A percentile compares a stretch with the other conserved stretches of the same genome.
Conservation (phyloP, 2,329 filamentous ascomycete genomes). For the Colletotrichum scovillei region DNA sequence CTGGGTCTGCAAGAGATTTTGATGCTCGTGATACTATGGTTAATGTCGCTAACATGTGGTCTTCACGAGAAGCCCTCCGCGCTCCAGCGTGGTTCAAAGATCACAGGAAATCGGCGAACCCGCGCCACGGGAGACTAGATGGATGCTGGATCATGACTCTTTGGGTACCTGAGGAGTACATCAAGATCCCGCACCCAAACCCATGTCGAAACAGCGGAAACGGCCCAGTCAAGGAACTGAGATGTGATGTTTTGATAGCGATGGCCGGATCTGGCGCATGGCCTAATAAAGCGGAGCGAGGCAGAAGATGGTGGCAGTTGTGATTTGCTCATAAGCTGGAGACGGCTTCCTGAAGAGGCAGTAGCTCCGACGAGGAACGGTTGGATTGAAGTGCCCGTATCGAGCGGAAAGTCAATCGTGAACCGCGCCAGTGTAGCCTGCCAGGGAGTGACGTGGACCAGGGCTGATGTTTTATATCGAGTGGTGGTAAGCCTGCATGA, state of each 20-base stretch:
- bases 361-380: constrained; percentile 6
- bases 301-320: not conserved
- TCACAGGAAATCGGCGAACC: not conserved
- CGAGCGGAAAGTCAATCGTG: constrained; percentile 29
- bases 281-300: constrained; percentile 19
- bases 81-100: not conserved
- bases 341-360: constrained; percentile 18
- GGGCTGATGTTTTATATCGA: constrained; percentile 15
- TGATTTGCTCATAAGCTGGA: constrained; percentile 18
- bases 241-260: constrained; percentile 30
- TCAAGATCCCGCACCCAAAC: not conserved
- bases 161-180: constrained; percentile 10
- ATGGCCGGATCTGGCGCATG: constrained; percentile 29
- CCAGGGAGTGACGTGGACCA: constrained; percentile 4
- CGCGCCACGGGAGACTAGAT: not conserved
- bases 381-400: constrained; percentile 11
- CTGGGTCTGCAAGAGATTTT: not conserved
- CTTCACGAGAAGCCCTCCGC: not conserved
- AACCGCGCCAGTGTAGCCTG: constrained; percentile 1
- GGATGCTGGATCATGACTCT: not conserved
- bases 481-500: constrained; percentile 27
- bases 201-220: constrained; percentile 29
- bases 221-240: constrained; percentile 30
- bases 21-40: not conserved
- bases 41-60: not conserved